Base-by-base conservation (phyloP, 2,329 filamentous ascomycete genomes). In the Mycosphaerella sp. region DNA sequence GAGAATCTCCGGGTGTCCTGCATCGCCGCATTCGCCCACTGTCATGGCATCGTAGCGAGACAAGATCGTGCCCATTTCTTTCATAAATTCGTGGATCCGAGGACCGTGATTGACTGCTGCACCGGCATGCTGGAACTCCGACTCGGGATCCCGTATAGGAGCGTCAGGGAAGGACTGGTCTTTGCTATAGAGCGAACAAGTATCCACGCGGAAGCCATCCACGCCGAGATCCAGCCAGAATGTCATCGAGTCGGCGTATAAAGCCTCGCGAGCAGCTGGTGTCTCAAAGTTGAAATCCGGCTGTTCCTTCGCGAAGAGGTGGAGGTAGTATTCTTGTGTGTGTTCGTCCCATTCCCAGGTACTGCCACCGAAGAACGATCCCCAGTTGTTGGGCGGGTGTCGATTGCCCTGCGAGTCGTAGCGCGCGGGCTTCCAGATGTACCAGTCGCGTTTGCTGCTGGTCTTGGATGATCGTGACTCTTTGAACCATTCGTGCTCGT, bases 401-500 rank as follows among this genome's bases (percentile, higher is more conserved):
- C 76, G 71, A 9, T 75, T 72, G 2, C 81, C 81, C 0, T 64
- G 62, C 30, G 30, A 3, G 13, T 81, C 75, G 56, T 78, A 78
- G 6, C 74, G 73, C 0, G 80, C 69, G 1, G 77, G 74, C 73
- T 75, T 74, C 83, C 83, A 87, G 59, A 85, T 81, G 59, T 84
- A 85, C 75, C 77, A 84, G 59, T 82, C 75, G n/a, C 79, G 68
- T 57, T 82, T 81, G 0, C 73, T 65, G 55, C 72, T 77, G 12
- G 70, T 63, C 50, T 72, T 76, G 3, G 73, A 75, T 0, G 72
- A 74, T 2, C 75, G 71, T 1, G 77, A 76, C 43, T 79, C 72
- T 44, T 73, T 70, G 65, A 82, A 82, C 80, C 80, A 82, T 5
- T 68, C 63, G 46, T 82, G 79, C 59, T 81, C 70, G 21, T 69